Conservation (phyloP, 257 asterid genomes). For the Solanum chmielewskii region DNA sequence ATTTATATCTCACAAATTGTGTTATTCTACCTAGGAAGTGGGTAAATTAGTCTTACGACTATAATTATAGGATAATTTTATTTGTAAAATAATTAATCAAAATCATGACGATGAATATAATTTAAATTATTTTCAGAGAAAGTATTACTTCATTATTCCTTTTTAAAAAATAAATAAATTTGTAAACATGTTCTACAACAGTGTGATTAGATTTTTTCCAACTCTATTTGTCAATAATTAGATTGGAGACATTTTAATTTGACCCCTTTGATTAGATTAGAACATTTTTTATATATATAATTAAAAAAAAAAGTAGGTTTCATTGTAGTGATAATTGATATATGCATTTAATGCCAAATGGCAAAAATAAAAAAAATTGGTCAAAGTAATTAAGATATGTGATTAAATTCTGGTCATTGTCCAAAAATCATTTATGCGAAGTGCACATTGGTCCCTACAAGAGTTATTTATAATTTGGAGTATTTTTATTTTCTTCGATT, state of each 20-base stretch:
- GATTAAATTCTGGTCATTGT: neutral
- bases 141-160: neutral
- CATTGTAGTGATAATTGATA: neutral
- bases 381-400: neutral
- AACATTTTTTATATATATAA: no score
- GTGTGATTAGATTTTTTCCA: neutral
- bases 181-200: neutral
- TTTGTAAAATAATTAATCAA: no score
- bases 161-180: neutral
- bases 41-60: no score
- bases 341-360: neutral
- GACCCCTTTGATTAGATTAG: neutral
- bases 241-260: neutral
- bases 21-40: neutral
- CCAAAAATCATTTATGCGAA: neutral
- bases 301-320: neutral
- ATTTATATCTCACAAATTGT: neutral
- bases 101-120: no score
- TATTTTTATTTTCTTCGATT: no score
- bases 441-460: neutral
- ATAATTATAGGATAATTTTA: no score
- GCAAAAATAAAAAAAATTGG: neutral
- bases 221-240: neutral
- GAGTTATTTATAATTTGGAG: neutral
- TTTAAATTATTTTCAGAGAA: neutral